These are phyloP conservation scores for Termitomyces sp. DNA, from an alignment of 768 basidiomycete species.

Conservation along the genomic window DNA sequence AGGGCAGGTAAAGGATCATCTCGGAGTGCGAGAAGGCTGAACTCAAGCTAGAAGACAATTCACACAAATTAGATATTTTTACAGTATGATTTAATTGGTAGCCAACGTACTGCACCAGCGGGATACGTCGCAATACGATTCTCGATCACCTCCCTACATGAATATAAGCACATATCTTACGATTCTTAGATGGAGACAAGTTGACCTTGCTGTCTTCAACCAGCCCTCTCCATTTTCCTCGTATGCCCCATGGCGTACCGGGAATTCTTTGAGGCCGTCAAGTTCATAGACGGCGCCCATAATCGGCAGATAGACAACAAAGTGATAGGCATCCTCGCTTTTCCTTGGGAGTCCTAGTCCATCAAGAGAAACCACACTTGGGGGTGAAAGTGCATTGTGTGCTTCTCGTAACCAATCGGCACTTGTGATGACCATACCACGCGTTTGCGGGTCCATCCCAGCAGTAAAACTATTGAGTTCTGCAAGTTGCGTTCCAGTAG, in stretches of 20 bases:
- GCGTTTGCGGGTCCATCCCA: conserved; percentile 85
- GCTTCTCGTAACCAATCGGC: conserved; percentile 77
- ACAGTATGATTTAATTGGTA: neutral
- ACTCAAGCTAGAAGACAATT: conserved; percentile 59
- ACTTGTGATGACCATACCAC: conserved; percentile 76
- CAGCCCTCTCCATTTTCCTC: conserved; percentile 73
- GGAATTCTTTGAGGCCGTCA: conserved; percentile 78
- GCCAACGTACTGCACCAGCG: conserved; percentile 65
- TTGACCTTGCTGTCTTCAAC: conserved; percentile 72
- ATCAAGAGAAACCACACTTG: conserved; percentile 81
- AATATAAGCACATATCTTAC: conserved; percentile 15
- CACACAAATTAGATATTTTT: conserved; percentile 5
- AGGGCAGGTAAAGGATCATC: conserved; percentile 75
- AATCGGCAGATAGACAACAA: conserved; percentile 87
- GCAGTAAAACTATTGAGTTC: conserved; percentile 73
- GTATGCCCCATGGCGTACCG: conserved; percentile 77
- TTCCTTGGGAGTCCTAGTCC: conserved; percentile 68
- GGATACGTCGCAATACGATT: conserved; percentile 89
- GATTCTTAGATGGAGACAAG: conserved; percentile 11
- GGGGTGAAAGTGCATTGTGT: conserved; percentile 92
- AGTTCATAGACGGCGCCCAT: conserved; percentile 87
- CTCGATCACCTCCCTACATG: conserved; percentile 73
- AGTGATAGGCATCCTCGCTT: conserved; percentile 88
- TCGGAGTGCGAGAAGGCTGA: conserved; percentile 85
- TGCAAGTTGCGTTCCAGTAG: conserved; percentile 59